Percentiles rank a stretch among this genome's conserved stretches.
Evolutionary conservation across 2,329 filamentous ascomycete genomes (phyloP).

Genomic region (Gyromitra esculenta): DNA sequence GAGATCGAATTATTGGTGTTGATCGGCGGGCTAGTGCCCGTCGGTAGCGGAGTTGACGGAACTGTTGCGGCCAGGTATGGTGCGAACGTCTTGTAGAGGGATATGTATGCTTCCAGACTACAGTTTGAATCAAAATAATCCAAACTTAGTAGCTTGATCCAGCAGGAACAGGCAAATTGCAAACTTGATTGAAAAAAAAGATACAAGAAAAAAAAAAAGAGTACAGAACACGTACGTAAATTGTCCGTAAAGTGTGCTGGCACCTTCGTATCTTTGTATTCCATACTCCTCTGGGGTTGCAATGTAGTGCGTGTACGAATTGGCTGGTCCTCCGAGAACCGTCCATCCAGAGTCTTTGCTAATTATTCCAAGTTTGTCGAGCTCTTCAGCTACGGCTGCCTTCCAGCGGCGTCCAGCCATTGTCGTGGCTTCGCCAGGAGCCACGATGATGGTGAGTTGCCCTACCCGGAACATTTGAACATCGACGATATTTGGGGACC

Average conservation of each 20-base stretch:
- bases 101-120: slow-evolving; percentile 81
- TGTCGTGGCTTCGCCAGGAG: slow-evolving; percentile 87
- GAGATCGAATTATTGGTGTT: slow-evolving; percentile 78
- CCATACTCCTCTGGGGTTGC: slow-evolving; percentile 81
- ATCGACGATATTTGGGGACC: slow-evolving; percentile 84
- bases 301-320: slow-evolving; percentile 87
- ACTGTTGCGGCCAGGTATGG: slow-evolving; percentile 69
- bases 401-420: slow-evolving; percentile 93
- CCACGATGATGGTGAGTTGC: slow-evolving; percentile 83
- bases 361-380: slow-evolving; percentile 63
- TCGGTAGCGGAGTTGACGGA: slow-evolving; percentile 62
- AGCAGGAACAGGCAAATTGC: slow-evolving; percentile 38
- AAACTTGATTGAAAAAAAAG: slow-evolving; percentile 32
- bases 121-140: slow-evolving; percentile 36
- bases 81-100: slow-evolving; percentile 78
- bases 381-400: slow-evolving; percentile 70
- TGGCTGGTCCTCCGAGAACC: slow-evolving; percentile 86
- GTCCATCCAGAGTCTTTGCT: slow-evolving; percentile 66
- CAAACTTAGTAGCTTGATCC: slow-evolving; percentile 40
- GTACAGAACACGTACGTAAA: slow-evolving; percentile 66
- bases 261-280: slow-evolving; percentile 93
- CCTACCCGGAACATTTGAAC: slow-evolving; percentile 86
- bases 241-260: slow-evolving; percentile 85
- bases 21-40: slow-evolving; percentile 76
- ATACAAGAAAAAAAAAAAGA: slow-evolving; percentile 38